Evolutionary conservation across 139 green algal species (phyloP).

Genomic region (Mesotaenium endlicherianum): DNA sequence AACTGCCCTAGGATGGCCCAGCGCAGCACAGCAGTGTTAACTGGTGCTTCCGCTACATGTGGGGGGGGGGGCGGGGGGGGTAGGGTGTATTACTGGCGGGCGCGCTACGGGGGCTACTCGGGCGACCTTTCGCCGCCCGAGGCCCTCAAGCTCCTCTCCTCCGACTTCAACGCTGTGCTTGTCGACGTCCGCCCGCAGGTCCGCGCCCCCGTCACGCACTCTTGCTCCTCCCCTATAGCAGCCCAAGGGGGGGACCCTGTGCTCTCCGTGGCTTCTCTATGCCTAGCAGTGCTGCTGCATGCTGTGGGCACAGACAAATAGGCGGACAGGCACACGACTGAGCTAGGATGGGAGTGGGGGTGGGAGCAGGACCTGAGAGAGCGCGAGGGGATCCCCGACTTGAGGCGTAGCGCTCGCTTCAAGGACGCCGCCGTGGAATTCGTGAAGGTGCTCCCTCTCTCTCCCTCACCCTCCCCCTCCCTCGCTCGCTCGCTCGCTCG

Average conservation of each 20-base stretch:
- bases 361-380: conserved; percentile 19
- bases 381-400: conserved; percentile 17
- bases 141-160: not conserved
- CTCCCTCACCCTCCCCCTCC: not conserved
- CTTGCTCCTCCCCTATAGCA: too few species aligned
- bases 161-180: not conserved
- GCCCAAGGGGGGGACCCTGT: too few species aligned
- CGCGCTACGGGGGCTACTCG: not conserved
- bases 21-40: too few species aligned
- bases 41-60: too few species aligned
- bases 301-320: too few species aligned
- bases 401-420: conserved; percentile 7
- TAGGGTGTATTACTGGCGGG: not conserved
- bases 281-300: too few species aligned
- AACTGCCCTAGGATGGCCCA: too few species aligned
- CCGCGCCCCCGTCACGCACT: not conserved
- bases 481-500: too few species aligned
- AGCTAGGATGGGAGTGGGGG: too few species aligned
- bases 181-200: conserved; percentile 3
- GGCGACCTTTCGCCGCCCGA: not conserved
- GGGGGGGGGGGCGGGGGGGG: too few species aligned
- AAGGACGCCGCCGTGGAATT: conserved; percentile 9
- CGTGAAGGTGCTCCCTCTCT: not conserved
- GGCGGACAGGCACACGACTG: too few species aligned
- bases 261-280: too few species aligned